Percentiles rank a stretch among this genome's conserved stretches.
Conservation (phyloP, 768 basidiomycete species). For the Auriscalpium orientale region DNA sequence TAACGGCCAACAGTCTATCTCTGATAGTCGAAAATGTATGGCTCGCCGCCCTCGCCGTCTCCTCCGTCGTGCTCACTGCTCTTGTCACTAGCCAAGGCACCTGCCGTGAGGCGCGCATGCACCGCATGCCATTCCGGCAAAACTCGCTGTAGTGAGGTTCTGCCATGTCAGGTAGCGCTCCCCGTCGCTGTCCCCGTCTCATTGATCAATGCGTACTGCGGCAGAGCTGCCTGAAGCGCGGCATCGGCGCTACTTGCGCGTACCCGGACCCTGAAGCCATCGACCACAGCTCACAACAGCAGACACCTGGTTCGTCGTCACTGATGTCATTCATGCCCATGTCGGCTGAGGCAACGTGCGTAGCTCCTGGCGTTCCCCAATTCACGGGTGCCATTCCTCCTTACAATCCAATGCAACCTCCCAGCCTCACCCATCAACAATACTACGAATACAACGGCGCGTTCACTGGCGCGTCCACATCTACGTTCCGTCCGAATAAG, state of each 20-base stretch:
- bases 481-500: constrained; percentile 74
- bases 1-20: constrained; percentile 18
- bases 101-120: constrained; percentile 75
- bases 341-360: constrained; percentile 21
- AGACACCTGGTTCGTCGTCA: constrained; percentile 13
- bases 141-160: constrained; percentile 73
- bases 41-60: constrained; percentile 19
- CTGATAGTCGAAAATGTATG: constrained; percentile 50
- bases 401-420: constrained; percentile 27
- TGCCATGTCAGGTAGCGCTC: constrained; percentile 65
- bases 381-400: constrained; percentile 32
- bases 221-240: constrained; percentile 78
- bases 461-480: constrained; percentile 61
- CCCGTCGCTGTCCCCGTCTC: constrained; percentile 6
- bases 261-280: constrained; percentile 69
- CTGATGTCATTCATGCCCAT: constrained; percentile 15
- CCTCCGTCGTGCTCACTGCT: constrained; percentile 14
- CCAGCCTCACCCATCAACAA: constrained; percentile 40
- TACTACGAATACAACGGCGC: constrained; percentile 61
- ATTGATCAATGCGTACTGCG: neutral
- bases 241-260: constrained; percentile 58
- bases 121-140: constrained; percentile 78
- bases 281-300: constrained; percentile 14
- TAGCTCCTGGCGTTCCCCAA: constrained; percentile 25
- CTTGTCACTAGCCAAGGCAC: constrained; percentile 55